phyloP scores from a whole-genome alignment of 306 rosid species.

The Neltuma alba region DNA sequence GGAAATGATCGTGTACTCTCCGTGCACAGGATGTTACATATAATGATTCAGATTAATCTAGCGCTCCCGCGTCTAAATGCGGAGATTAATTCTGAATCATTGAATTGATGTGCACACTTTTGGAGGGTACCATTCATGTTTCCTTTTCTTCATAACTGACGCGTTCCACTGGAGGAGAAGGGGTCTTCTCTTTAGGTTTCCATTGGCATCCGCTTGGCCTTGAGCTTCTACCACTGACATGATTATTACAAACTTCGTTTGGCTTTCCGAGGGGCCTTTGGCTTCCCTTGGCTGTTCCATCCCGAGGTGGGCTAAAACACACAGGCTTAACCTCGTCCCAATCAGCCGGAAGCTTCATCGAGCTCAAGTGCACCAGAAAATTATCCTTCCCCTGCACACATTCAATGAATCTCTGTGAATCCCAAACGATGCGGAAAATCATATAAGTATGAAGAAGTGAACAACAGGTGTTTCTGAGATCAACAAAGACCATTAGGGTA shows the following conservation, averaged over 20 bases:
- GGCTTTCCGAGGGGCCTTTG: slow-evolving; percentile 38
- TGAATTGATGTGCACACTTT: neutral
- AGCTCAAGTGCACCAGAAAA: slow-evolving; percentile 44
- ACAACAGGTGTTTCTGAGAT: neutral
- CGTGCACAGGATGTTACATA: neutral
- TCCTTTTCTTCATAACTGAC: neutral
- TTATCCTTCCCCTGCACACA: slow-evolving; percentile 51
- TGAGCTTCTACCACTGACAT: too few species aligned
- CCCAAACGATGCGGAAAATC: neutral
- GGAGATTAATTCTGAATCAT: neutral
- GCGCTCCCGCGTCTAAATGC: neutral
- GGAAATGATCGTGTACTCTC: neutral
- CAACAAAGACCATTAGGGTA: neutral
- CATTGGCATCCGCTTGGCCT: neutral
- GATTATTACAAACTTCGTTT: too few species aligned
- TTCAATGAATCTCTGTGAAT: neutral
- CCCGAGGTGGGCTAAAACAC: slow-evolving; percentile 54
- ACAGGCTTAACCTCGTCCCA: slow-evolving; percentile 54
- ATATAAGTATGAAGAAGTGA: neutral
- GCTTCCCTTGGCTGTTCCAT: slow-evolving; percentile 41
- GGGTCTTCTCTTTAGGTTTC: neutral
- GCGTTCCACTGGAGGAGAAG: neutral
- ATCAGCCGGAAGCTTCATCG: slow-evolving; percentile 42
- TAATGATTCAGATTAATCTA: slow-evolving; percentile 8
- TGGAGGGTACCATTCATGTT: neutral